Base-by-base conservation (phyloP, 2,329 filamentous ascomycete genomes). In the Ampelomyces quisqualis region DNA sequence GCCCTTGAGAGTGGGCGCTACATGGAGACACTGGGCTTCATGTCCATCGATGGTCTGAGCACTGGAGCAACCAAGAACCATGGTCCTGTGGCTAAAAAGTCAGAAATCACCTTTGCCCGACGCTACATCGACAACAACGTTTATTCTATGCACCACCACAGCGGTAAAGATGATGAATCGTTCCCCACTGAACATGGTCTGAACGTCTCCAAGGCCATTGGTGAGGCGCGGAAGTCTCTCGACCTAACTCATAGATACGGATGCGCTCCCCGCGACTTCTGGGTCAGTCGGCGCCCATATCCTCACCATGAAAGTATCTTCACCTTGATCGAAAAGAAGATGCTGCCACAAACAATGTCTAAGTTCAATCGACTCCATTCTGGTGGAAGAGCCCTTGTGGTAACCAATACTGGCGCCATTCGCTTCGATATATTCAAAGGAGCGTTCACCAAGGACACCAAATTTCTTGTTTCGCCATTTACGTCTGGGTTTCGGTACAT, bases 381-480 rank as follows among this genome's bases (percentile, higher is more conserved):
- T 17, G 76, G 82, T 40, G 75, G 78, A 27, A 77, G 89, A 7
- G 78, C 81, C 5, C 71, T 97, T 8, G 82, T 85, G 20, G 80
- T 97, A 35, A 76, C 87, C 40, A 98, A 98, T 69, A 95, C 88
- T 0, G 93, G 93, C 18, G 88, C 87, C 3, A 82, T 98, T 52
- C 86, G 93, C 30, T 98, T 97, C 67, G 93, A 98, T 66, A 87
- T 98, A 47, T 95, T 96, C 76, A 82, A 91, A 65, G 93, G 93
- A 0, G 75, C 84, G 0, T 97, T 97, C 62, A 97, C 93, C 0
- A 81, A 82, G 26, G 93, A 98, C 64, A 85, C 84, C 3, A 88
- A 86, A 0, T 97, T 82, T 62, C 84, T 91, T 26, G 78, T 97
- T 19, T 94, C 87, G 7, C 93, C 93, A 0, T 98, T 98, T 64